Conservation (phyloP, 768 basidiomycete genomes). For the Pisolithus marmoratus region DNA sequence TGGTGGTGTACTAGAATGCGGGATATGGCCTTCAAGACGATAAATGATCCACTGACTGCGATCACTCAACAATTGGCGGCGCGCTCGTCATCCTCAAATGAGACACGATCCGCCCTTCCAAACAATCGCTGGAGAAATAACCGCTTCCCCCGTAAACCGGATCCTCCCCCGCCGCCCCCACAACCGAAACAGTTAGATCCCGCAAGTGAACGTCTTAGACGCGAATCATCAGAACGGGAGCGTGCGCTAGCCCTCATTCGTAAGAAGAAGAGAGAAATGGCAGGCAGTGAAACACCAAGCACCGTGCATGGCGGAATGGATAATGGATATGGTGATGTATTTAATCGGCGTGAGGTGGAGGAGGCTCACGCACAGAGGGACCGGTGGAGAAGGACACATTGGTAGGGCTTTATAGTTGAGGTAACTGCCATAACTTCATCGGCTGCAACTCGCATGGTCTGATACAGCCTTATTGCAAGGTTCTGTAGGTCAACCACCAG, state of each 20-base stretch:
- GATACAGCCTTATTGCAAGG: no score
- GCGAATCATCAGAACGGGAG: slow-evolving; percentile 71
- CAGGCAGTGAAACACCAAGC: slow-evolving; percentile 65
- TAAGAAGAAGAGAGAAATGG: slow-evolving; percentile 58
- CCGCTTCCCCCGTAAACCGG: slow-evolving; percentile 6
- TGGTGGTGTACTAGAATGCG: slow-evolving; percentile 39
- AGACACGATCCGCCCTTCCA: slow-evolving; percentile 13
- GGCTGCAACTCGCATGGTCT: no score
- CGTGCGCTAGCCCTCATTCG: slow-evolving; percentile 68
- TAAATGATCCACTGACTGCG: slow-evolving; percentile 67
- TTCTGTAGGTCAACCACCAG: no score
- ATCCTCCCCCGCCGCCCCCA: slow-evolving; percentile 4
- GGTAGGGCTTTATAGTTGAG: slow-evolving; percentile 3
- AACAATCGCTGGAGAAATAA: slow-evolving; percentile 14
- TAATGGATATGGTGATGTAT: slow-evolving; percentile 62
- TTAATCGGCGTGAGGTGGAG: slow-evolving; percentile 64
- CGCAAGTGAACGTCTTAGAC: slow-evolving; percentile 50
- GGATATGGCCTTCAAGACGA: slow-evolving; percentile 56
- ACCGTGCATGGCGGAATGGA: slow-evolving; percentile 48
- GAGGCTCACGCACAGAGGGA: slow-evolving; percentile 55
- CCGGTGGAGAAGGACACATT: slow-evolving; percentile 24
- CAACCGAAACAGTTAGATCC: slow-evolving; percentile 36
- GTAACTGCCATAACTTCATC: no score
- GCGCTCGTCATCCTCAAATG: slow-evolving; percentile 24
- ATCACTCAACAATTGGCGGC: slow-evolving; percentile 62